Conservation (phyloP, 495 filamentous ascomycete species). For the Extremus antarcticus region DNA sequence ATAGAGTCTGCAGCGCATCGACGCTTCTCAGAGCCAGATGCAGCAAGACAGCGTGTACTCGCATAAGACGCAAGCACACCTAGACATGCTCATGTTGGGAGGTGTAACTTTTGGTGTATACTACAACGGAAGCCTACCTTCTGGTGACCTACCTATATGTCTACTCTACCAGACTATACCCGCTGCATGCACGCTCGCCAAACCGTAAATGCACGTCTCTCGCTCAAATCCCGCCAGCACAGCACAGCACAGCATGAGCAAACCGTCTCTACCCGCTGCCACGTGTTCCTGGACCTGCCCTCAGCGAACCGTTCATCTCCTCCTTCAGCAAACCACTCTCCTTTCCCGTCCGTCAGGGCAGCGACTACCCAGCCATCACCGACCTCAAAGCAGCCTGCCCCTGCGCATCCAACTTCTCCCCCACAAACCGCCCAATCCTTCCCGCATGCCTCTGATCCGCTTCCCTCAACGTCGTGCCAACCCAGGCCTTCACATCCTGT, state of each 20-base stretch:
- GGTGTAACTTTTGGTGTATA: no score
- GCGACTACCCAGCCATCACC: slow-evolving; percentile 38
- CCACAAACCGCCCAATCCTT: slow-evolving; percentile 44
- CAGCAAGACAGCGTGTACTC: no score
- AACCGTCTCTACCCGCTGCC: background rate
- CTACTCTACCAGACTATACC: no score
- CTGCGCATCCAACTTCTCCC: slow-evolving; percentile 48
- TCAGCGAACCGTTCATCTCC: background rate
- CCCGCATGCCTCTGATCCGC: slow-evolving; percentile 47
- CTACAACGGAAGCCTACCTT: background rate
- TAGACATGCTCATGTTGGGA: no score
- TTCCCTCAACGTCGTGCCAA: slow-evolving; percentile 56
- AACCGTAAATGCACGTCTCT: no score
- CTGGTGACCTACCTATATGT: background rate
- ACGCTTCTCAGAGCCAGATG: no score
- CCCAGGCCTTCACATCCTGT: slow-evolving; percentile 68
- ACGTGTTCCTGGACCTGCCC: background rate
- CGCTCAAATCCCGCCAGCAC: no score
- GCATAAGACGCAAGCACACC: no score
- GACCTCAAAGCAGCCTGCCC: slow-evolving; percentile 42
- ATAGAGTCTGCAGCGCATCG: no score
- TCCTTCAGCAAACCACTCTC: no score
- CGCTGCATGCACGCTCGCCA: no score
- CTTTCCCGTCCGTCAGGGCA: background rate
- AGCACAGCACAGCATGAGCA: background rate